Conservation (phyloP, 202 grass and related monocot species). For the Zoysia matrella region DNA sequence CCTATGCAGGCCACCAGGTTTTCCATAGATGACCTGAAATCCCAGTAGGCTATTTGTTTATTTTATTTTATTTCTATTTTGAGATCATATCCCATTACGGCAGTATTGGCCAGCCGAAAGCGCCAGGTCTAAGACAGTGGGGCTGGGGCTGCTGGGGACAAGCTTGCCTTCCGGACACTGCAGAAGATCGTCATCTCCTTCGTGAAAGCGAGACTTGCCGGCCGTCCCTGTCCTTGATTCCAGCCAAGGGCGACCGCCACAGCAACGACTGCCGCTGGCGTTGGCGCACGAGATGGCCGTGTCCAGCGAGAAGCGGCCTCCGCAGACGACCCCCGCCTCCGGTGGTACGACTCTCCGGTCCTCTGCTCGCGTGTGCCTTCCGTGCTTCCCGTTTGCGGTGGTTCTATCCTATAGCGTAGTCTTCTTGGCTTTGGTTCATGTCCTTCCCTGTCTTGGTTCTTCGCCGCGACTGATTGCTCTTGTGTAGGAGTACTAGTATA, state of each 20-base stretch:
- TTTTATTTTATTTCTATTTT: neutral
- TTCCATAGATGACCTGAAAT: neutral
- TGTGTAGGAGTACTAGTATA: neutral
- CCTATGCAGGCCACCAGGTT: neutral
- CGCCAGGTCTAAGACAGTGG: neutral
- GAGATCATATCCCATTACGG: neutral
- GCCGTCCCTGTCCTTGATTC: neutral
- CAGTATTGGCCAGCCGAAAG: conserved; percentile 15
- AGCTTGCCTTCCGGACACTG: neutral
- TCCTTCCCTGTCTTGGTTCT: neutral
- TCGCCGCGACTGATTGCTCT: neutral
- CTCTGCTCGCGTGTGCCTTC: neutral
- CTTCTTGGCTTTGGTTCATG: neutral
- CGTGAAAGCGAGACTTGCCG: conserved; percentile 13
- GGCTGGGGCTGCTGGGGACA: neutral
- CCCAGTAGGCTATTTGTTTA: neutral
- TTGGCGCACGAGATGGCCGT: conserved; percentile 23
- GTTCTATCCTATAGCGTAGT: neutral
- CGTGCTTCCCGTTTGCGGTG: neutral
- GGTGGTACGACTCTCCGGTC: neutral
- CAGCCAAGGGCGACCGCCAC: neutral
- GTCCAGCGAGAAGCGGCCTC: conserved; percentile 28
- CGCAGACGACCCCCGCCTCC: conserved; percentile 15
- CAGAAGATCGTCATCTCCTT: neutral
- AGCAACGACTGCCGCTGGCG: neutral